Evolutionary conservation across 441 rosid genomes (phyloP), one percentile per base, ranked within the genome.

Genomic region (Euphorbia schlechtendalii): DNA sequence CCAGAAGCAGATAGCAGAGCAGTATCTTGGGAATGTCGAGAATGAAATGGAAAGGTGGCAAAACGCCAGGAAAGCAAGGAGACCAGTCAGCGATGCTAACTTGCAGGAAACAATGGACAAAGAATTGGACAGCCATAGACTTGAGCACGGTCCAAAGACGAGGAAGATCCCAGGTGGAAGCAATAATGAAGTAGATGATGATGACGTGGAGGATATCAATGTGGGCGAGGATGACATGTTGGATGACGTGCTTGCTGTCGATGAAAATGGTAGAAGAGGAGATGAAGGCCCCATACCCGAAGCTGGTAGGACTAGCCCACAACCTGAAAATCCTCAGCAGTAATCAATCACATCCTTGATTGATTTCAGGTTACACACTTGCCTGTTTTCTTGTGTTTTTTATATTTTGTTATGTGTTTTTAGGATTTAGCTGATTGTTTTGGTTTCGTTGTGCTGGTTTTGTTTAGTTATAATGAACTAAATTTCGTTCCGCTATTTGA

Each of bases 61-160:
- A 78, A 90, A 86, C 76, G 93, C 86, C 13, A 81, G 93, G 76
- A 88, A 83, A 60, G 84, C 80, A 1, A 83, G 96, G 80, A 93
- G 85, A 66, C 76, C 65, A 22, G 81, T 73, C 72, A 80, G 77
- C 8, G 91, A 80, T 57, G 76, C 70, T 54, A 86, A 83, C 77
- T 81, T 90, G 54, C 99, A 93, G 77, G 97, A 93, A 76, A 88
- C 97, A 0, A 93, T 93, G 97, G 97, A 93, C 86, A 86, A 86
- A 71, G 99, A 93, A 69, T 70, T 93, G 72, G 97, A 93, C 59
- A 82, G 81, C 28, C 99, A 88, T 71, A 78, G 91, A 80, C 89
- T 93, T 68, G 96, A 93, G 84, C 95, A 93, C 30, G 99, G 99
- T 66, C 99, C 93, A 20, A 93, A 88, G 83, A 82, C 79, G 34